Percentiles rank a stretch among this genome's conserved stretches.
These are phyloP conservation scores for Macrocystidia cucumis DNA, from an alignment of 1,284 basidiomycete species.

Conservation along the genomic window DNA sequence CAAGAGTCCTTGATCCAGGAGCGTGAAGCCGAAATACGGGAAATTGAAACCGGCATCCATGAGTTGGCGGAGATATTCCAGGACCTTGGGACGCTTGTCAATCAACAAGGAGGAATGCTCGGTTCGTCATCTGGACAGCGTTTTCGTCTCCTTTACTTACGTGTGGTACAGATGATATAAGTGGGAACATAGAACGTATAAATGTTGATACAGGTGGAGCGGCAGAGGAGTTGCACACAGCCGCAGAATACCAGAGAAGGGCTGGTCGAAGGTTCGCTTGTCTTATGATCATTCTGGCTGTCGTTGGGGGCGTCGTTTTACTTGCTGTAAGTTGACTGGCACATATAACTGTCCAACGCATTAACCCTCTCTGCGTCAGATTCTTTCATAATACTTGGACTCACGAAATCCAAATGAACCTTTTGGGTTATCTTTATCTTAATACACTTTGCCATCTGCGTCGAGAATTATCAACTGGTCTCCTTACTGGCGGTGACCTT, in stretches of 20 bases:
- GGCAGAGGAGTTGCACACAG: slow-evolving; percentile 82
- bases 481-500: too few species aligned
- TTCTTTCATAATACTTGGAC: too few species aligned
- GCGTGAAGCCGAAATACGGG: slow-evolving; percentile 90
- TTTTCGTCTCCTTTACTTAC: neutral
- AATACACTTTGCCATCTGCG: too few species aligned
- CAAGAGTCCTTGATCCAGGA: slow-evolving; percentile 96
- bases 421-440: too few species aligned
- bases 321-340: slow-evolving; percentile 81
- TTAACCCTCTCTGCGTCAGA: too few species aligned
- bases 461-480: too few species aligned
- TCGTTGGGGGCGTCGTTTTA: slow-evolving; percentile 88
- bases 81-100: slow-evolving; percentile 91
- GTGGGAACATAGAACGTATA: slow-evolving; percentile 88
- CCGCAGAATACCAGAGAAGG: slow-evolving; percentile 92
- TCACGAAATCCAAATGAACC: too few species aligned
- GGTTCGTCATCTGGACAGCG: slow-evolving; percentile 38
- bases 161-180: slow-evolving; percentile 91
- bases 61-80: slow-evolving; percentile 97
- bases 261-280: slow-evolving; percentile 89
- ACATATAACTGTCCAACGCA: too few species aligned
- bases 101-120: slow-evolving; percentile 92
- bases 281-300: slow-evolving; percentile 79
- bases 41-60: slow-evolving; percentile 96
- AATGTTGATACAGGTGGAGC: slow-evolving; percentile 82